Evolutionary conservation across 2,329 filamentous ascomycete species (phyloP).

Genomic region (Tolypocladium tundrense): DNA sequence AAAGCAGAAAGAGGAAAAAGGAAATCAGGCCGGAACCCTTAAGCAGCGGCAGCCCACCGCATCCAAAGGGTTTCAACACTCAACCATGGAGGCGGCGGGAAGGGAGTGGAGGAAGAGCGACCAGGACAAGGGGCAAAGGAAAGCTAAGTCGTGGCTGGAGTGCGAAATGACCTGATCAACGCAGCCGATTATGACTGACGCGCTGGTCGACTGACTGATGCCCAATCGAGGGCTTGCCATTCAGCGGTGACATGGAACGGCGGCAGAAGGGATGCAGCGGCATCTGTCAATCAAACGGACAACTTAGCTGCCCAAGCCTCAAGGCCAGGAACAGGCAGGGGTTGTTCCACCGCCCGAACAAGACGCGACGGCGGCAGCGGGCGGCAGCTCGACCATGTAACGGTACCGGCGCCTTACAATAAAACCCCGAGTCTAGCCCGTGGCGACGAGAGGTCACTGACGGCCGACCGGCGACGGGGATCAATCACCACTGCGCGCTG

Average conservation of each 20-base stretch:
- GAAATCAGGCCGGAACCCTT: background rate
- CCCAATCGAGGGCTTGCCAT: background rate
- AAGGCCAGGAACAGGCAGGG: background rate
- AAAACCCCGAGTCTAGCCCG: background rate
- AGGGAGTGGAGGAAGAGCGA: background rate
- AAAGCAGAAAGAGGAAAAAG: background rate
- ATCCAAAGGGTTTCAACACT: background rate
- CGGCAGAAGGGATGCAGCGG: background rate
- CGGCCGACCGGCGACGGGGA: background rate
- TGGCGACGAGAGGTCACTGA: background rate
- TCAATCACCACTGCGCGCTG: background rate
- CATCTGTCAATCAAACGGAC: background rate
- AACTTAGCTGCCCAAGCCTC: background rate
- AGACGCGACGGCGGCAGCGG: background rate
- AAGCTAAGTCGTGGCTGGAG: background rate
- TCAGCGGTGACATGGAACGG: background rate
- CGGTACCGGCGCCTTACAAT: background rate
- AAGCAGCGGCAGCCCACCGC: background rate
- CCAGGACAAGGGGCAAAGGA: background rate
- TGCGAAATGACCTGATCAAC: background rate
- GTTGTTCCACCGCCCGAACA: background rate
- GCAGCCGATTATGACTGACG: background rate
- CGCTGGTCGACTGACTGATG: background rate
- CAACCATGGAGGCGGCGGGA: background rate
- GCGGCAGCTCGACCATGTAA: background rate